phyloP scores from a whole-genome alignment of 78 protist species.

The Guillardia theta region DNA sequence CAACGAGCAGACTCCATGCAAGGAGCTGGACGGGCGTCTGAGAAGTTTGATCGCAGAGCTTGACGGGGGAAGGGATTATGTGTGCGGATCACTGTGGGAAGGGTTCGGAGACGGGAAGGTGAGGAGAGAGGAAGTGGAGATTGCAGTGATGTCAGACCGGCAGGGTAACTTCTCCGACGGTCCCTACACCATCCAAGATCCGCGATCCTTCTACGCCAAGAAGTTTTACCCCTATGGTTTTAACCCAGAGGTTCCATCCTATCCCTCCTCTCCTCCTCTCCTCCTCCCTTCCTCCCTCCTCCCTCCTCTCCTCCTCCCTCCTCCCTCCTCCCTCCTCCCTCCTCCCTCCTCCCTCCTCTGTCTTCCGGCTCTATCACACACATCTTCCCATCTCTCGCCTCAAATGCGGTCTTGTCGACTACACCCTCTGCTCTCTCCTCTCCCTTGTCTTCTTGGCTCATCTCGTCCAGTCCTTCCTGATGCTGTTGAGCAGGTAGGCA shows the following conservation, averaged over 20 bases:
- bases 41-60: neutral
- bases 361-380: neutral
- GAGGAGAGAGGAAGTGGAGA: neutral
- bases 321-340: neutral
- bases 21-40: neutral
- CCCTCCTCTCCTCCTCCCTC: neutral
- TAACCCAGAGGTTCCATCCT: neutral
- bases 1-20: constrained; percentile 23
- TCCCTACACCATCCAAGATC: neutral
- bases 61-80: neutral
- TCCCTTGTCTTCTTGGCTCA: too few species aligned
- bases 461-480: too few species aligned
- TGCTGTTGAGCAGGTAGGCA: neutral
- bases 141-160: neutral
- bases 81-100: neutral
- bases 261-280: neutral
- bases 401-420: too few species aligned
- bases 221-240: neutral
- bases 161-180: neutral
- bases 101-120: constrained; percentile 16
- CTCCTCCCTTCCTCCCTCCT: neutral
- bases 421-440: too few species aligned
- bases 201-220: neutral
- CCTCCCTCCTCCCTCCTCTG: neutral
- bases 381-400: too few species aligned